Conservation (phyloP, 1,284 basidiomycete species). For the Blastosporella zonata region DNA sequence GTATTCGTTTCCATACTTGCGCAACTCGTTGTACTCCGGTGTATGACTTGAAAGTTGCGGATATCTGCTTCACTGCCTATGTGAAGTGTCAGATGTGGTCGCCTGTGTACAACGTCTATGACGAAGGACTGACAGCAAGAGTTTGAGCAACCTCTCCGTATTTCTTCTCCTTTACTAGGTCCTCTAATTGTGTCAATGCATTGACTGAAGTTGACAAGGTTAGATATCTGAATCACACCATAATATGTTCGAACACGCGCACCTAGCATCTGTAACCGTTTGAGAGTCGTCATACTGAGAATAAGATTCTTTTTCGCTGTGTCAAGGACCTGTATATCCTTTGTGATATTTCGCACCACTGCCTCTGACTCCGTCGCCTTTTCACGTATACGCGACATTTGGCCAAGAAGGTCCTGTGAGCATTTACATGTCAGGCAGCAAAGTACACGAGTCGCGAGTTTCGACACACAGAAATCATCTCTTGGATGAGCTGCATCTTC, state of each 20-base stretch:
- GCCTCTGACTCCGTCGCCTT: slow-evolving; percentile 96
- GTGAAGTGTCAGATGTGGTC: slow-evolving; percentile 7
- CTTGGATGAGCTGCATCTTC: slow-evolving; percentile 85
- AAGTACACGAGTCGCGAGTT: background rate
- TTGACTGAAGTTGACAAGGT: slow-evolving; percentile 54
- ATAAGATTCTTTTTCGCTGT: slow-evolving; percentile 93
- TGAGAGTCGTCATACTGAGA: slow-evolving; percentile 86
- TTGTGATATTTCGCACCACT: slow-evolving; percentile 92
- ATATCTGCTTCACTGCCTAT: slow-evolving; percentile 86
- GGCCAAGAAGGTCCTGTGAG: slow-evolving; percentile 80
- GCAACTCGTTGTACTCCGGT: slow-evolving; percentile 74
- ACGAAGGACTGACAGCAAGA: slow-evolving; percentile 54
- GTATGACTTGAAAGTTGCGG: slow-evolving; percentile 73
- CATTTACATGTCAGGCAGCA: slow-evolving; percentile 3
- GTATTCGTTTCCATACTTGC: slow-evolving; percentile 74
- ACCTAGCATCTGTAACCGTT: slow-evolving; percentile 94
- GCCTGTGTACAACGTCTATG: background rate
- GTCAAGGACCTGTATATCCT: slow-evolving; percentile 95
- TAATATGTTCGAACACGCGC: slow-evolving; percentile 25
- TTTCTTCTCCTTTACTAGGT: slow-evolving; percentile 70
- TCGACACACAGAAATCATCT: slow-evolving; percentile 80
- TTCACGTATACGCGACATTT: slow-evolving; percentile 92
- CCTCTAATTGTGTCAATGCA: slow-evolving; percentile 78
- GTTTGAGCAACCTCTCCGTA: slow-evolving; percentile 86
- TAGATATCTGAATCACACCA: background rate